Percentiles rank a stretch among this genome's conserved stretches.
Evolutionary conservation across 306 rosid genomes (phyloP).

Genomic region (Fragaria ananassa): DNA sequence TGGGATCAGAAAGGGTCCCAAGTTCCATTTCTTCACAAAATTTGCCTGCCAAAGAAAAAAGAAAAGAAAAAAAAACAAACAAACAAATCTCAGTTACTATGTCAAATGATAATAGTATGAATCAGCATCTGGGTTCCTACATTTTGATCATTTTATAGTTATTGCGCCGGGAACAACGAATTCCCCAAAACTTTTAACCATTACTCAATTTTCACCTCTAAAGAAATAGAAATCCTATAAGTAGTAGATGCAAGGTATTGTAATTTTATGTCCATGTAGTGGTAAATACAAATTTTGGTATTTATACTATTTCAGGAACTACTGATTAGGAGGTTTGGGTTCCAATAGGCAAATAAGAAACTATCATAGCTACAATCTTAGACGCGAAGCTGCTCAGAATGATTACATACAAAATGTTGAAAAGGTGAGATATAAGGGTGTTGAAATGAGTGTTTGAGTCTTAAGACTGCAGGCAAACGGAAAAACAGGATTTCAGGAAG

Average conservation of each 20-base stretch:
- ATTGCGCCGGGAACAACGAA: background rate
- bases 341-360: background rate
- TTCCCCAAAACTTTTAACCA: background rate
- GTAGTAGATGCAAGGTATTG: background rate
- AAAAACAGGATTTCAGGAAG: background rate
- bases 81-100: background rate
- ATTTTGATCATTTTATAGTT: background rate
- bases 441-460: background rate
- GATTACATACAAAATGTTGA: background rate
- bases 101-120: background rate
- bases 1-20: conserved; percentile 52
- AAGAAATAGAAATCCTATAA: background rate
- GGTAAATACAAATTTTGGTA: too few species aligned
- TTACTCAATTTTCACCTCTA: background rate
- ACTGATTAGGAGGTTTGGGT: background rate
- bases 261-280: background rate
- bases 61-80: background rate
- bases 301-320: too few species aligned
- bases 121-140: background rate
- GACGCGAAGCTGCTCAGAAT: background rate
- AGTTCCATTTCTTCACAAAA: conserved; percentile 49
- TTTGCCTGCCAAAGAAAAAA: background rate
- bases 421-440: too few species aligned
- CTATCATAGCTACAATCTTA: background rate
- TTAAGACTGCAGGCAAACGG: too few species aligned